Percentiles rank a stretch among this genome's conserved stretches.
Evolutionary conservation across 495 filamentous ascomycete genomes (phyloP).

Genomic region (Talaromyces borbonicus): DNA sequence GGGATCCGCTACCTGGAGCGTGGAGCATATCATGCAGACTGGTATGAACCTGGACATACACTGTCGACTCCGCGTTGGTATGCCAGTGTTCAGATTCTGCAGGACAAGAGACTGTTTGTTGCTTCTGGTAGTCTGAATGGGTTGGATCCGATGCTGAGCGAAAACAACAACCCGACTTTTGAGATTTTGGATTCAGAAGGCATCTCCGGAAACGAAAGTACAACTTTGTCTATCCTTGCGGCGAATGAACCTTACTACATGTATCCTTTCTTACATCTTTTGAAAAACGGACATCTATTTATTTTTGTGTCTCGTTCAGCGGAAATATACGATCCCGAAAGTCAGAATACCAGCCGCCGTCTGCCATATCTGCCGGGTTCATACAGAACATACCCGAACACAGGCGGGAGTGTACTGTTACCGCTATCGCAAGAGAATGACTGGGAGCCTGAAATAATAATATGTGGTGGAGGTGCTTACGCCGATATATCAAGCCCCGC

Average conservation of each 20-base stretch:
- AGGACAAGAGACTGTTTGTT: constrained; percentile 46
- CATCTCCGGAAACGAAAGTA: constrained; percentile 30
- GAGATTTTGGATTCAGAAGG: constrained; percentile 43
- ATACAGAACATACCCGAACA: constrained; percentile 56
- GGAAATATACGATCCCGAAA: constrained; percentile 42
- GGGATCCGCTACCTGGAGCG: constrained; percentile 45
- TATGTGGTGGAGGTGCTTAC: constrained; percentile 56
- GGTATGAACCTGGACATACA: constrained; percentile 49
- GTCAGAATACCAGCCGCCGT: constrained; percentile 26
- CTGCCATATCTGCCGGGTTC: constrained; percentile 49
- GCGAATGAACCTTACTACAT: constrained; percentile 56
- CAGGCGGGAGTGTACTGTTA: constrained; percentile 49
- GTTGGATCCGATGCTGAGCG: constrained; percentile 40
- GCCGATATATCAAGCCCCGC: constrained; percentile 51
- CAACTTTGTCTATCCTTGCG: constrained; percentile 39
- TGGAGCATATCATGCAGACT: constrained; percentile 37
- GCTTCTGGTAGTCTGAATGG: constrained; percentile 54
- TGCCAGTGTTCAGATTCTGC: constrained; percentile 47
- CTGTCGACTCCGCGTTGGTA: constrained; percentile 49
- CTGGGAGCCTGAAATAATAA: constrained; percentile 44
- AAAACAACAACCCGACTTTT: constrained; percentile 57
- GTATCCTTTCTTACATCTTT: constrained; percentile 55
- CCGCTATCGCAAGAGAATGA: constrained; percentile 42
- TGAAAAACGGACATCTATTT: constrained; percentile 46
- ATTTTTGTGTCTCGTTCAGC: constrained; percentile 46